Base-by-base conservation (phyloP, 495 filamentous ascomycete species). In the Hyaloscypha finlandica region DNA sequence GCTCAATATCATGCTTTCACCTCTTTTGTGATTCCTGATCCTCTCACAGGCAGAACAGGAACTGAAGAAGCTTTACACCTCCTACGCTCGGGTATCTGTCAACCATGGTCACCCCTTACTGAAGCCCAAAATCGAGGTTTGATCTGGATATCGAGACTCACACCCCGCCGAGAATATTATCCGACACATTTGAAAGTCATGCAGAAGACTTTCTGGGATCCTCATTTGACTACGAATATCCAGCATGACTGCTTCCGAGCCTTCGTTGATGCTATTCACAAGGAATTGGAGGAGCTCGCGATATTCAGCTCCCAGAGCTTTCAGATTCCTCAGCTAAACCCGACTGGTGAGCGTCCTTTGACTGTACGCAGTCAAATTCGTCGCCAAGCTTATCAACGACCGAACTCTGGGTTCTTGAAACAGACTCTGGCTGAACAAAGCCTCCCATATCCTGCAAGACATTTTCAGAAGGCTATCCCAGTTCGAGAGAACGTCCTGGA, bases 1-100 rank as follows among this genome's bases (percentile, higher is more conserved):
- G 81, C 80, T 30, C 81, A 85, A 42, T 77, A 85, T 29, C 86
- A 90, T 66, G 88, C 87, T 0, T 35, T 84, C 0, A 90, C 88
- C 0, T 86, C 86, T 0, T 86, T 81, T 57, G 77, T 79, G 25
- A 29, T 90, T 0, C 83, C 85, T 0, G 89, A 92, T 69, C 68
- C 77, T 0, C 73, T 90, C 1, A 89, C 86, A 0, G 73, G 76
- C 0, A 76, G 77, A 20, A 90, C 86, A 8, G 89, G 89, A 0
- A 86, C 85, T 0, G 86, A 90, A 62, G 83, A 90, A 69, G 77
- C 80, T 0, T 73, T 92, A 6, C 60, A 71, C 3, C 79, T 81
- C 58, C 81, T 90, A 16, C 68, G 71, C 16, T 86, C 84, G 0
- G 81, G 74, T 72, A 81, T 33, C 78, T 85, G 71, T 63, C 75